Evolutionary conservation across 148 eudicot species (phyloP).

Genomic region (Linanthus parryae): DNA sequence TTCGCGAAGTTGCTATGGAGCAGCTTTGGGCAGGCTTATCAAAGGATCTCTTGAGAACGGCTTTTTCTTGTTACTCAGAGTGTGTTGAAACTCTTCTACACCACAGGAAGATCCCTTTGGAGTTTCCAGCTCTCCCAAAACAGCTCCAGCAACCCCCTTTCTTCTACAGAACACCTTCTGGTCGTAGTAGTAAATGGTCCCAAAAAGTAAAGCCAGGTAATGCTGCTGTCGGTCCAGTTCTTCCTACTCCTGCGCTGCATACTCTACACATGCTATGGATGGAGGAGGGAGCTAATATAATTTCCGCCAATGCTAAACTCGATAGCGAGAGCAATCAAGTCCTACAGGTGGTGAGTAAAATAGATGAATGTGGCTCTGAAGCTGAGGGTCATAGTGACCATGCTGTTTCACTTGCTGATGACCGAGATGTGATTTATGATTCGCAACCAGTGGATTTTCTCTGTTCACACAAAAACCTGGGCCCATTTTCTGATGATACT

Average conservation of each 20-base stretch:
- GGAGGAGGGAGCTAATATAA: constrained; percentile 23
- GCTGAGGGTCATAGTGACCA: constrained; percentile 18
- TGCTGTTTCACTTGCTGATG: constrained; percentile 54
- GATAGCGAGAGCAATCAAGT: constrained; percentile 36
- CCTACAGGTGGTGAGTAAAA: constrained; percentile 25
- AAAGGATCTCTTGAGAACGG: constrained; percentile 36
- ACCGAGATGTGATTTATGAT: constrained; percentile 28
- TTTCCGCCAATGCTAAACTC: constrained; percentile 35
- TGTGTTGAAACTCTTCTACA: constrained; percentile 20
- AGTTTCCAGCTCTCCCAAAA: constrained; percentile 44
- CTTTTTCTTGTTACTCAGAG: constrained; percentile 38
- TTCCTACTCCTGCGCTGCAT: constrained; percentile 52
- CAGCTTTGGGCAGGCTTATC: constrained; percentile 49
- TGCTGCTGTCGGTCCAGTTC: constrained; percentile 54
- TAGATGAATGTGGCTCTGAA: constrained; percentile 15
- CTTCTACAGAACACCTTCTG: constrained; percentile 36
- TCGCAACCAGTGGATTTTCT: constrained; percentile 18
- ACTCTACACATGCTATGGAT: constrained; percentile 31
- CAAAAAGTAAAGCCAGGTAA: constrained; percentile 31
- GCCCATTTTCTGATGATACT: constrained; percentile 7
- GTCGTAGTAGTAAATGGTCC: constrained; percentile 50
- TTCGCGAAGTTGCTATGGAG: constrained; percentile 51
- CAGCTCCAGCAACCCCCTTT: constrained; percentile 60
- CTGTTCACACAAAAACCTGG: constrained; percentile 35
- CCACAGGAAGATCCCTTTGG: constrained; percentile 29